A percentile compares a stretch with the other conserved stretches of the same genome.
These are phyloP conservation scores for Sporothrix phasma DNA, from an alignment of 2,329 filamentous ascomycete genomes.

Conservation along the genomic window DNA sequence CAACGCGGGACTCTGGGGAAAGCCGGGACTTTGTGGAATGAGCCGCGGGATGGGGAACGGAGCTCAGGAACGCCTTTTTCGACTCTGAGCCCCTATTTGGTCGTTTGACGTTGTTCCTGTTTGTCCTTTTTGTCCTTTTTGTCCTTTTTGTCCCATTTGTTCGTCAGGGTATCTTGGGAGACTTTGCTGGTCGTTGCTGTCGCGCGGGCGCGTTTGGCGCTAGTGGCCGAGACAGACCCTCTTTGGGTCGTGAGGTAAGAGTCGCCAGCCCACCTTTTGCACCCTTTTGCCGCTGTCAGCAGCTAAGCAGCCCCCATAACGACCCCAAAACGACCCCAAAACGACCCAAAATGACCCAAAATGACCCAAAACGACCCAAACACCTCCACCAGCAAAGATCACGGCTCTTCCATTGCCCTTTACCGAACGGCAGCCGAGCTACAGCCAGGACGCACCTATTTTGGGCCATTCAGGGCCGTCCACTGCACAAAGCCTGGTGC, in stretches of 20 bases:
- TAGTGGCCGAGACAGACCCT: neutral
- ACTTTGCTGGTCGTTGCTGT: neutral
- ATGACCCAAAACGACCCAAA: no score
- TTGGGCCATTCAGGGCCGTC: neutral
- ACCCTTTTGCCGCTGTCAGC: no score
- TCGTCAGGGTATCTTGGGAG: no score
- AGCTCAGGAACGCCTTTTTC: no score
- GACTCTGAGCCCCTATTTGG: neutral
- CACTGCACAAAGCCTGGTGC: neutral
- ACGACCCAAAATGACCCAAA: no score
- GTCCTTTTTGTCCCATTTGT: neutral
- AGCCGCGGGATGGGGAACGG: neutral
- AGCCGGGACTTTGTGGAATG: neutral
- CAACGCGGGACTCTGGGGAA: neutral
- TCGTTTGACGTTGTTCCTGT: neutral
- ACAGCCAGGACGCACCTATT: neutral
- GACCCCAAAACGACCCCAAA: no score
- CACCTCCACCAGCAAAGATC: neutral
- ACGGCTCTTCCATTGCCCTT: constrained; percentile 1
- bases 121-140: neutral
- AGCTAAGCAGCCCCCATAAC: no score
- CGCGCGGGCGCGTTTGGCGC: neutral
- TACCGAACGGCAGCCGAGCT: constrained; percentile 16
- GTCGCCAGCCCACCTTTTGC: neutral
- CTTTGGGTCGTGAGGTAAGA: neutral